Evolutionary conservation across 306 rosid species (phyloP).

Genomic region (Sphenostylis stenocarpa): DNA sequence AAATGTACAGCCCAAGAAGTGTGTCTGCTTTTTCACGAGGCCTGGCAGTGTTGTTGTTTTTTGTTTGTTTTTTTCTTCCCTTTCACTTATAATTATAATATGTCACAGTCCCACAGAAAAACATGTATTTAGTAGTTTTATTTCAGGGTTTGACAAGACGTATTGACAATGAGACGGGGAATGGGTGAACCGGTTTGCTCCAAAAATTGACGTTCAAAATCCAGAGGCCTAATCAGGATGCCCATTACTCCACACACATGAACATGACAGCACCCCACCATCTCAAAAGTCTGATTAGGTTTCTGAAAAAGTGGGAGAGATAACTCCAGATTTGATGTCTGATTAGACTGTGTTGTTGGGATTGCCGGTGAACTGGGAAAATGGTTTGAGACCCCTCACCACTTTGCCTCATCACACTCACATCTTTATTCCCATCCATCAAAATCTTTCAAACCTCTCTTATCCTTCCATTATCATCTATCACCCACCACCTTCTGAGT

Average conservation of each 20-base stretch:
- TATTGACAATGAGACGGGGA: constrained; percentile 34
- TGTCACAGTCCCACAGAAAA: constrained; percentile 38
- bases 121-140: constrained; percentile 14
- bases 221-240: constrained; percentile 27
- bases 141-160: constrained; percentile 44
- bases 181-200: constrained; percentile 6
- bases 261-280: constrained; percentile 31
- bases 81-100: constrained; percentile 23
- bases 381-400: neutral
- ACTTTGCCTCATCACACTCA: constrained; percentile 2
- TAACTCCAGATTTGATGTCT: constrained; percentile 12
- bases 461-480: neutral
- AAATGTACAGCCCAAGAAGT: constrained; percentile 11
- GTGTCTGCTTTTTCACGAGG: constrained; percentile 44
- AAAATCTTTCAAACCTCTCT: neutral
- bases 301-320: constrained; percentile 29
- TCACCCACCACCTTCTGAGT: neutral
- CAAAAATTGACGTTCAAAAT: constrained; percentile 16
- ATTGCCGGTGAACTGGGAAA: constrained; percentile 28
- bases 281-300: constrained; percentile 33
- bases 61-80: constrained; percentile 19
- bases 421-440: constrained; percentile 32
- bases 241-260: constrained; percentile 31
- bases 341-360: constrained; percentile 41
- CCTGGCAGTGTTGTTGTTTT: constrained; percentile 32